phyloP scores from a whole-genome alignment of 2,329 filamentous ascomycete species.

The Penicillium concentricum region DNA sequence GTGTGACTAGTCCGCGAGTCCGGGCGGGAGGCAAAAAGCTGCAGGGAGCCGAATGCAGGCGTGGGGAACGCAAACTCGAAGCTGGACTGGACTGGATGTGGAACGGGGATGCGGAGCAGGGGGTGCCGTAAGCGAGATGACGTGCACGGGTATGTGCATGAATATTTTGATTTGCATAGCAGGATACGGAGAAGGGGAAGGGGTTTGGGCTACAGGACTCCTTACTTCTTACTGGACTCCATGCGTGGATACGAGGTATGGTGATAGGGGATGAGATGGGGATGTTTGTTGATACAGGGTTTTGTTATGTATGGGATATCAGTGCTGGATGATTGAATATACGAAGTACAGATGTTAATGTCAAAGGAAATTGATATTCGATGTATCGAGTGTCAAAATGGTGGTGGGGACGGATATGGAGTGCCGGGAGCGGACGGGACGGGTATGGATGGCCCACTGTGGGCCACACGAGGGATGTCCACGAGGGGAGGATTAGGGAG shows the following conservation, averaged over 20 bases:
- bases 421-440: background rate
- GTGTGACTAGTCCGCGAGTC: background rate
- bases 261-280: no score
- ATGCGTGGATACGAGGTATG: no score
- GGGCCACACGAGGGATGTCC: background rate
- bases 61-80: background rate
- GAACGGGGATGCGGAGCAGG: background rate
- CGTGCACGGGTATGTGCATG: background rate
- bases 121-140: background rate
- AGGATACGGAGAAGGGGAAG: no score
- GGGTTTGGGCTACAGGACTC: no score
- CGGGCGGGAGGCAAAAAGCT: background rate
- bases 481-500: background rate
- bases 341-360: background rate
- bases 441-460: constrained; percentile 4
- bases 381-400: background rate
- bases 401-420: background rate
- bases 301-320: no score
- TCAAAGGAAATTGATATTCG: background rate
- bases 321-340: background rate
- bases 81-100: background rate
- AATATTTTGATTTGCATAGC: no score
- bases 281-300: no score
- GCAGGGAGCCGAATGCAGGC: background rate
- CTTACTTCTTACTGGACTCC: no score